These are phyloP conservation scores for Aspergillus sclerotialis DNA, from an alignment of 2,329 filamentous ascomycete species.

Conservation along the genomic window DNA sequence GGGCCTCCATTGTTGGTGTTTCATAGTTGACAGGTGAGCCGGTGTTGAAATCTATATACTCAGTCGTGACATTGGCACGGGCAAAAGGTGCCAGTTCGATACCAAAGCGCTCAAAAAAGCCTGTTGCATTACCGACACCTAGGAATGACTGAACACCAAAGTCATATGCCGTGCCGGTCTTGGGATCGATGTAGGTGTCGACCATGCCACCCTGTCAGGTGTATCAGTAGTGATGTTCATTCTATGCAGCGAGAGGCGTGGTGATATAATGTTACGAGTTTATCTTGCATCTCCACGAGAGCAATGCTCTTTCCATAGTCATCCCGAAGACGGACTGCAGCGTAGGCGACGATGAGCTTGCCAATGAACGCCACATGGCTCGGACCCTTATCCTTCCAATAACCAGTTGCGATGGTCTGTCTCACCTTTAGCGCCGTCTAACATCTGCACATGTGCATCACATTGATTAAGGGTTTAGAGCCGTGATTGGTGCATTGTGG, in stretches of 20 bases:
- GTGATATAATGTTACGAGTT: too few species aligned
- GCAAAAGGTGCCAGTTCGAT: slow-evolving; percentile 5
- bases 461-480: not conserved
- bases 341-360: slow-evolving; percentile 8
- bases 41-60: slow-evolving; percentile 14
- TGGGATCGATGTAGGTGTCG: slow-evolving; percentile 14
- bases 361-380: not conserved
- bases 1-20: slow-evolving; percentile 1
- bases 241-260: too few species aligned
- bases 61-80: slow-evolving; percentile 1
- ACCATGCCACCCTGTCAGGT: slow-evolving; percentile 13
- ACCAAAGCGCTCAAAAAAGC: slow-evolving; percentile 15
- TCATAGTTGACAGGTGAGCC: slow-evolving; percentile 6
- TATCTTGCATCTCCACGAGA: slow-evolving; percentile 14
- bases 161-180: slow-evolving; percentile 9
- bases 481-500: not conserved
- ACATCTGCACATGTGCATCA: not conserved
- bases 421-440: not conserved
- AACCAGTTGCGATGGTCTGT: not conserved
- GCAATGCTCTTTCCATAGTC: slow-evolving; percentile 13
- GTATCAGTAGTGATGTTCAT: not conserved
- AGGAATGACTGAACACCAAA: slow-evolving; percentile 15
- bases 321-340: slow-evolving; percentile 17
- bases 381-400: not conserved
- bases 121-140: slow-evolving; percentile 8